phyloP scores from a whole-genome alignment of 116 monocot species.

The Phalaenopsis hybrid region DNA sequence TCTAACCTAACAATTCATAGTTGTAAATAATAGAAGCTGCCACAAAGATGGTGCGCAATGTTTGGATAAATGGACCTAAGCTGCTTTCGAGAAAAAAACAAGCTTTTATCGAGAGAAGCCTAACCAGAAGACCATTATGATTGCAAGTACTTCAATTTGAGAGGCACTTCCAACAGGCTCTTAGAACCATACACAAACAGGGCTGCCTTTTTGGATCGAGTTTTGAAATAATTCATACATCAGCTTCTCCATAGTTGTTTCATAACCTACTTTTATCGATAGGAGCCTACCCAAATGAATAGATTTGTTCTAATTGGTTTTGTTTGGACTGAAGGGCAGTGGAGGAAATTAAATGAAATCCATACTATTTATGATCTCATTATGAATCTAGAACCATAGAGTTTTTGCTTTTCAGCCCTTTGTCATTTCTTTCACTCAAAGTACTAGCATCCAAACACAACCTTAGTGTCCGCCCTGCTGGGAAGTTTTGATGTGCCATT shows the following conservation, averaged over 20 bases:
- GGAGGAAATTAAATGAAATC: constrained; percentile 1
- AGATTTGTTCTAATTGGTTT: not conserved
- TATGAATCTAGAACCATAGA: not conserved
- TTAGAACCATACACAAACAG: not conserved
- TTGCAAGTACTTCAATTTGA: too few relatives aligned
- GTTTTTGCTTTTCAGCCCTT: not conserved
- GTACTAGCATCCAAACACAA: not conserved
- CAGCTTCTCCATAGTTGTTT: not conserved
- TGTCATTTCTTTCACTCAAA: not conserved
- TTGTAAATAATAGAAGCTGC: not conserved
- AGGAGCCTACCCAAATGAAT: not conserved
- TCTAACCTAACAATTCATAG: not conserved
- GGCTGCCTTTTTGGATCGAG: not conserved
- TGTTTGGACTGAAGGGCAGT: not conserved
- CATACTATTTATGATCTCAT: not conserved
- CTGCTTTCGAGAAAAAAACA: not conserved
- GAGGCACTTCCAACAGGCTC: too few relatives aligned
- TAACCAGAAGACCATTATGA: too few relatives aligned
- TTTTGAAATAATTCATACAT: not conserved
- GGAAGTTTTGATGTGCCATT: not conserved
- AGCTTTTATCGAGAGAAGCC: too few relatives aligned
- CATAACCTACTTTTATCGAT: not conserved
- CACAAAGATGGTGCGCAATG: not conserved
- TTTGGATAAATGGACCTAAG: too few relatives aligned
- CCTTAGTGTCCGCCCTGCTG: not conserved